Evolutionary conservation across 805 yeast species (phyloP).

Genomic region (Hanseniaspora nectarophila): DNA sequence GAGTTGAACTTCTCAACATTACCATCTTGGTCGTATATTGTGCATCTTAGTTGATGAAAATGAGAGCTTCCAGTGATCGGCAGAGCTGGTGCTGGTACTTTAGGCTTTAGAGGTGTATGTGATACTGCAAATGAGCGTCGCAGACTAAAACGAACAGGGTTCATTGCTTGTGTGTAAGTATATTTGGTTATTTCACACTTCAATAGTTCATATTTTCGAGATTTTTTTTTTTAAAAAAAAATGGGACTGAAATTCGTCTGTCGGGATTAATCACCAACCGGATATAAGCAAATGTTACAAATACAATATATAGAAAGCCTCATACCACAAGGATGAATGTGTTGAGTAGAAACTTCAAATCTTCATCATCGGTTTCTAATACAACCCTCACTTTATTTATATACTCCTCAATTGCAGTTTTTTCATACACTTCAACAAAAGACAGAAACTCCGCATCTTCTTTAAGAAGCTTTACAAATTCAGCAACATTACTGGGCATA

Average conservation of each 20-base stretch:
- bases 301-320: no score
- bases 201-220: no score
- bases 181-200: no score
- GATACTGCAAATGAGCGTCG: not conserved
- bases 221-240: no score
- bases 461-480: not conserved
- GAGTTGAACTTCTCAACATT: conserved; percentile 13
- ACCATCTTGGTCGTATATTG: conserved; percentile 12
- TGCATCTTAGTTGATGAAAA: conserved; percentile 12
- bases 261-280: no score
- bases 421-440: conserved; percentile 1
- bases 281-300: no score
- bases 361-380: no score
- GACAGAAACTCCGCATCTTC: not conserved
- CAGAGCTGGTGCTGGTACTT: not conserved
- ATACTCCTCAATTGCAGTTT: not conserved
- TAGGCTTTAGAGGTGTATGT: not conserved
- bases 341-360: not conserved
- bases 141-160: not conserved
- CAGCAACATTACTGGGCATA: not conserved
- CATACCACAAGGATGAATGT: not conserved
- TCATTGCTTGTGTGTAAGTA: not conserved
- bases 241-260: no score
- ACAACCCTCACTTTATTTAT: not conserved
- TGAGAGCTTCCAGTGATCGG: not conserved